These are phyloP conservation scores for Candida maesae DNA, from an alignment of 805 yeast genomes.

Conservation along the genomic window DNA sequence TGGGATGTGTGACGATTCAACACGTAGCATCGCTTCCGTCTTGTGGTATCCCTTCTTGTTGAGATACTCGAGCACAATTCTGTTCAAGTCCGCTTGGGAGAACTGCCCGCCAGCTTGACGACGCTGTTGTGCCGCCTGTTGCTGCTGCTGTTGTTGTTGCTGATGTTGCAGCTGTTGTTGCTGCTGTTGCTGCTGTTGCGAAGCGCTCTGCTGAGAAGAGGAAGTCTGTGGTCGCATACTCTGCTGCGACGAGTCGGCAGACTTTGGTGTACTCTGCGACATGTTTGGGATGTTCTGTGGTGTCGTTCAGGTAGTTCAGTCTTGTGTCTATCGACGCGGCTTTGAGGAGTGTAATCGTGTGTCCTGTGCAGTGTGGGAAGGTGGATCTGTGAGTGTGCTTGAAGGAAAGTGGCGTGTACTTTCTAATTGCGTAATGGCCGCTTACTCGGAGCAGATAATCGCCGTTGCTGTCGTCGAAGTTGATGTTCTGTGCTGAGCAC, in stretches of 20 bases:
- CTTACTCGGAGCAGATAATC: too few relatives aligned
- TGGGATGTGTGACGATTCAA: conserved; percentile 68
- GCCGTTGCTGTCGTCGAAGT: too few relatives aligned
- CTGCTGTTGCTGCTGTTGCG: too few relatives aligned
- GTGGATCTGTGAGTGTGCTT: too few relatives aligned
- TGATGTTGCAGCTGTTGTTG: too few relatives aligned
- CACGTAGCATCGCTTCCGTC: conserved; percentile 90
- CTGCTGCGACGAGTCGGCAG: not conserved
- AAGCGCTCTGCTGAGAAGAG: not conserved
- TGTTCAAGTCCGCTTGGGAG: conserved; percentile 83
- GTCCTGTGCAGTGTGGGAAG: too few relatives aligned
- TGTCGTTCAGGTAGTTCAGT: not conserved
- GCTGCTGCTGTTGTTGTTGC: too few relatives aligned
- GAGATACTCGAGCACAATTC: conserved; percentile 88
- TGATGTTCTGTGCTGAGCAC: too few relatives aligned
- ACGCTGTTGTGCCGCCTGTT: conserved; percentile 16
- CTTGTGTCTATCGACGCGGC: too few relatives aligned
- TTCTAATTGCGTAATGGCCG: too few relatives aligned
- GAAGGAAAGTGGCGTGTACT: too few relatives aligned
- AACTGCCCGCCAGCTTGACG: conserved; percentile 37
- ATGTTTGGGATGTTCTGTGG: not conserved
- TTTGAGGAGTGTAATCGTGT: too few relatives aligned
- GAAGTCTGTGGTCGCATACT: not conserved
- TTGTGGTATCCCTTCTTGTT: conserved; percentile 91
- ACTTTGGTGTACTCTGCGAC: not conserved